Percentiles rank a stretch among this genome's conserved stretches.
These are phyloP conservation scores for Heterobasidion occidentale DNA, from an alignment of 1,284 basidiomycete genomes.

Conservation along the genomic window DNA sequence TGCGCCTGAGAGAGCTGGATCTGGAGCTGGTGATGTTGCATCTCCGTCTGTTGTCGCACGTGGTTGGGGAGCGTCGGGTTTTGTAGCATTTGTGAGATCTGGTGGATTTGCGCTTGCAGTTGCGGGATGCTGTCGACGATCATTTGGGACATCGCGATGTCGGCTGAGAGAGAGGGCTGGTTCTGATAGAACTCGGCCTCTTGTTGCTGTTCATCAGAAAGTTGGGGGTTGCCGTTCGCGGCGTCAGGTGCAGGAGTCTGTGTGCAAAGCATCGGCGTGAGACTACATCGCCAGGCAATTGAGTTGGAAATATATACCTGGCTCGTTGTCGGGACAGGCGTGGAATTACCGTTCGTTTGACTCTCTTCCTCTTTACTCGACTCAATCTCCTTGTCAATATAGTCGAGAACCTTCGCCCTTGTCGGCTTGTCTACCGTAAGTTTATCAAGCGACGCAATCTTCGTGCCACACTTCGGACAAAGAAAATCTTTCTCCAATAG, in stretches of 20 bases:
- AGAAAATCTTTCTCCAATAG: conserved; percentile 89
- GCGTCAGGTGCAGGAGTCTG: conserved; percentile 15
- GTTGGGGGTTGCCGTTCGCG: conserved; percentile 4
- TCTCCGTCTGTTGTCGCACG: conserved; percentile 70
- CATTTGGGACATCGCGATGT: conserved; percentile 63
- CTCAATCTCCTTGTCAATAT: conserved; percentile 80
- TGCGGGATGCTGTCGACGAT: conserved; percentile 66
- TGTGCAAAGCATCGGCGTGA: background rate
- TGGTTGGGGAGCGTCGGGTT: conserved; percentile 62
- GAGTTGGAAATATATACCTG: background rate
- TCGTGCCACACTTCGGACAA: conserved; percentile 84
- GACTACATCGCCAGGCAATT: background rate
- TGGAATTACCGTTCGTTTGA: background rate
- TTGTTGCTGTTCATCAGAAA: conserved; percentile 27
- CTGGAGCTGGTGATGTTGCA: conserved; percentile 70
- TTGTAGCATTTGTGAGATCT: conserved; percentile 69
- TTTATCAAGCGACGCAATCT: conserved; percentile 81
- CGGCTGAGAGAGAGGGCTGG: conserved; percentile 42
- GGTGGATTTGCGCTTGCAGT: conserved; percentile 70
- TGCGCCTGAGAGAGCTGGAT: conserved; percentile 73
- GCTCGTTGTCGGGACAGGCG: background rate
- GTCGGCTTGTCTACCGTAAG: conserved; percentile 71
- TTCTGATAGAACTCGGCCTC: conserved; percentile 50
- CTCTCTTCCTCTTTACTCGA: conserved; percentile 45
- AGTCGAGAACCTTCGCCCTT: conserved; percentile 70